These are phyloP conservation scores for Camellia japonica DNA, from an alignment of 148 eudicot genomes.

Conservation along the genomic window DNA sequence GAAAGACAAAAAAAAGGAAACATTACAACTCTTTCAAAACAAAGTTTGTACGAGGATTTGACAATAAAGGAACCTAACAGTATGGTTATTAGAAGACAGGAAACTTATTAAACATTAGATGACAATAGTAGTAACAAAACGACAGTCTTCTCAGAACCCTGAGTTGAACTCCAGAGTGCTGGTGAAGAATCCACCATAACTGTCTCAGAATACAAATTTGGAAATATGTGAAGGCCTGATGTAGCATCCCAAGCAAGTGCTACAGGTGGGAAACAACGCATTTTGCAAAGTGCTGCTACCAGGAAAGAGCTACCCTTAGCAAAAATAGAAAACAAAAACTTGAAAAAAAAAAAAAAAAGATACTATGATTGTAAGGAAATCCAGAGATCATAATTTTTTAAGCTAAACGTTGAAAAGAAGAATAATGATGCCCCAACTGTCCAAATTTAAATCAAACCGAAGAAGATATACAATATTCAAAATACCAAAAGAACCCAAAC, in stretches of 20 bases:
- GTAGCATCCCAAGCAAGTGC: conserved; percentile 92
- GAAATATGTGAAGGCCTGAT: conserved; percentile 84
- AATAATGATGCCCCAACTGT: background rate
- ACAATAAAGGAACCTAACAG: too few relatives aligned
- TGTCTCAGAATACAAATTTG: conserved; percentile 70
- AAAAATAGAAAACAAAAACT: background rate
- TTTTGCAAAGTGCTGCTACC: conserved; percentile 72
- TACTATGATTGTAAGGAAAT: background rate
- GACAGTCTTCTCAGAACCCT: conserved; percentile 67
- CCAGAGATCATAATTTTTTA: background rate
- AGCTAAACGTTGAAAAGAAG: background rate
- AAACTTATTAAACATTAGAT: background rate
- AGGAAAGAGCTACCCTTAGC: conserved; percentile 6
- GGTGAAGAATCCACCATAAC: conserved; percentile 86
- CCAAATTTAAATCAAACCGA: background rate
- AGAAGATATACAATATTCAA: background rate
- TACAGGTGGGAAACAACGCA: conserved; percentile 96
- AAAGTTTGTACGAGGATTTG: too few relatives aligned
- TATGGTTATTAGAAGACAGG: background rate
- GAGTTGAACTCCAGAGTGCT: conserved; percentile 78
- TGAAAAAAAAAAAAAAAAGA: too few relatives aligned
- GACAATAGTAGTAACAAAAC: conserved; percentile 69
- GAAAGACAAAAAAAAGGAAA: too few relatives aligned
- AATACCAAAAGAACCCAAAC: background rate
- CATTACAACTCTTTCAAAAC: too few relatives aligned